Base-by-base conservation (phyloP, 2,329 filamentous ascomycete species). In the Stagonosporopsis tanaceti region DNA sequence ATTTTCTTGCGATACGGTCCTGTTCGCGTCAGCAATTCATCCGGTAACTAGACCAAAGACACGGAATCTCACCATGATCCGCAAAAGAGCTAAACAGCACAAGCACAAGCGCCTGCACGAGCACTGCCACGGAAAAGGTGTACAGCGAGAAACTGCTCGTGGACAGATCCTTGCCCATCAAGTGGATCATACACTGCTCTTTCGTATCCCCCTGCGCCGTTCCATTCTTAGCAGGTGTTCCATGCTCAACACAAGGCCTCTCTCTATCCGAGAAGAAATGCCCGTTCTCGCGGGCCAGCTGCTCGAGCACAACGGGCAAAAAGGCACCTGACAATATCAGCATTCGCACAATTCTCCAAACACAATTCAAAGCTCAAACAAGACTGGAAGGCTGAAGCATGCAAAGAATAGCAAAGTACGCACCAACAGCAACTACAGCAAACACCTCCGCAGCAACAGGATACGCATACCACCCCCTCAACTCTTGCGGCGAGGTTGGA, bases 61-160 rank as follows among this genome's bases (percentile, higher is more conserved):
- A 60, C 89, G n/a, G 6, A 15, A 34, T 6, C 41, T 6, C 42
- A 75, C 94, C 93, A 78, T 97, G 92, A 75, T 98, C 94, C 42
- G 93, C 93, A 25, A 94, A 92, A 44, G 91, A 94, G 70, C 92
- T 96, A 78, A 97, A 96, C 66, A 92, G 95, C 62, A 97, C 89
- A 42, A 98, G 90, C 6, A 96, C 82, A n/a, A 97, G 75, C 0
- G 92, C 90, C 73, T 97, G 93, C 9, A 96, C 77, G 22, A 97
- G 77, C 0, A 97, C 93, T 68, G 92, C 96, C 66, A 93, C 79
- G 44, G 92, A 95, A 75, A 96, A 97, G 0, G 92, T 96, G 76
- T 97, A 97, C 90, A 97, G 93, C 66, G 92, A 93, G 75, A 97
- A 97, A 75, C 91, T 96, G 25, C 92, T 91, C 1, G 93, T 96